Percentiles rank a stretch among this genome's conserved stretches.
These are phyloP conservation scores for Hirschfeldia incana DNA, from an alignment of 345 rosid genomes.

Conservation along the genomic window DNA sequence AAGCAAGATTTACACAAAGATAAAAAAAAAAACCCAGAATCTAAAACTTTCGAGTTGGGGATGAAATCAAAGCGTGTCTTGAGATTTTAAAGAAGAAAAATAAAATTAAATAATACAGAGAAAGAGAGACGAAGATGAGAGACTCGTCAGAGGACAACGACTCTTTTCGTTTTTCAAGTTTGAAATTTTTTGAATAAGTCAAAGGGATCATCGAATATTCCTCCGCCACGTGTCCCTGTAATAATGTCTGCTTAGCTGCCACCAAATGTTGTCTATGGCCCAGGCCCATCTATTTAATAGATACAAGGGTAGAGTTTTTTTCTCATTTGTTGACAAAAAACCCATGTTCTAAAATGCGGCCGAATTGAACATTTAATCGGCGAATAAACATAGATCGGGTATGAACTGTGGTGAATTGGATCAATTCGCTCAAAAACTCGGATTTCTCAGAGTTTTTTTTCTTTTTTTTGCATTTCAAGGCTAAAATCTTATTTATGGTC, in stretches of 20 bases:
- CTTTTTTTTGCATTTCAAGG: no score
- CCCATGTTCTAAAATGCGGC: no score
- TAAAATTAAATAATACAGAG: background rate
- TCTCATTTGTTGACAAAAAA: no score
- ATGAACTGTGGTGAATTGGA: no score
- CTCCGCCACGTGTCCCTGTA: background rate
- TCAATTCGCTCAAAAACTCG: no score
- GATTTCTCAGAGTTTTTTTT: no score
- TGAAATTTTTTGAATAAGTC: constrained; percentile 24
- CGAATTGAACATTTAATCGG: no score
- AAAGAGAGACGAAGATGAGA: background rate
- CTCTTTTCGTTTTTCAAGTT: constrained; percentile 24
- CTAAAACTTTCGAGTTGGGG: background rate
- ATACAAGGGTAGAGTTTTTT: background rate
- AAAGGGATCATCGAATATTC: background rate
- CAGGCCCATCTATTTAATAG: background rate
- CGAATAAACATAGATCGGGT: no score
- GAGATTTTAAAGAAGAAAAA: background rate
- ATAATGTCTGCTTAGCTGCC: background rate
- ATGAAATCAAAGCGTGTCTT: constrained; percentile 11
- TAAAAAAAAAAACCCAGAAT: background rate
- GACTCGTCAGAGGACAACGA: constrained; percentile 19
- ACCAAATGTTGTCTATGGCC: background rate
- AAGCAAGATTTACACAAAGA: background rate
- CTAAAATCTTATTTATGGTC: no score